Evolutionary conservation across 2,329 filamentous ascomycete species (phyloP).

Genomic region (Xylariaceae sp.): DNA sequence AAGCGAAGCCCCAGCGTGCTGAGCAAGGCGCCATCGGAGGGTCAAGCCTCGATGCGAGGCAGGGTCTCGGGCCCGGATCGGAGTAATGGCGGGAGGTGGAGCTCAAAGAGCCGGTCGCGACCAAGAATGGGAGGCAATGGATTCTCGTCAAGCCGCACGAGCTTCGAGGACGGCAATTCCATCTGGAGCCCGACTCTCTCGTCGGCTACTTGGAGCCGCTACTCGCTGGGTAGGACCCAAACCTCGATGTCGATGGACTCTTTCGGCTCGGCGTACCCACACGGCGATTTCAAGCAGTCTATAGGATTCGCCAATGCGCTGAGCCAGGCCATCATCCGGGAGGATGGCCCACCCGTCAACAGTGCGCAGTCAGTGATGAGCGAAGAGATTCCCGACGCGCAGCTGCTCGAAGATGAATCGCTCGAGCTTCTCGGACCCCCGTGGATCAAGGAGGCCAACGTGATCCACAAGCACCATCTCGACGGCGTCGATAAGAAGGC

Average conservation of each 20-base stretch:
- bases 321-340: slow-evolving; percentile 92
- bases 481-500: slow-evolving; percentile 86
- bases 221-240: slow-evolving; percentile 83
- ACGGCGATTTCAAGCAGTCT: slow-evolving; percentile 84
- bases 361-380: slow-evolving; percentile 45
- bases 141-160: slow-evolving; percentile 85
- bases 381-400: slow-evolving; percentile 51
- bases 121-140: slow-evolving; percentile 71
- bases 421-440: slow-evolving; percentile 89
- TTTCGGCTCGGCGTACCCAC: slow-evolving; percentile 66
- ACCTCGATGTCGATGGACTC: slow-evolving; percentile 91
- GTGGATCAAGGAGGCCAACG: slow-evolving; percentile 94
- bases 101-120: slow-evolving; percentile 77
- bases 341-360: slow-evolving; percentile 58
- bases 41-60: slow-evolving; percentile 61
- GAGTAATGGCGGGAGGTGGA: slow-evolving; percentile 60
- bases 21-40: slow-evolving; percentile 88
- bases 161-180: slow-evolving; percentile 82
- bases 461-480: slow-evolving; percentile 94
- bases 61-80: slow-evolving; percentile 54
- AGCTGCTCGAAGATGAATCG: slow-evolving; percentile 83
- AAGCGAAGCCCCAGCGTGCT: slow-evolving; percentile 84
- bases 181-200: slow-evolving; percentile 80
- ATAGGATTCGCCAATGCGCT: slow-evolving; percentile 97
- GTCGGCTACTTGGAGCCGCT: slow-evolving; percentile 93